phyloP scores from a whole-genome alignment of 2,329 filamentous ascomycete genomes.

The Ascochyta koolunga region DNA sequence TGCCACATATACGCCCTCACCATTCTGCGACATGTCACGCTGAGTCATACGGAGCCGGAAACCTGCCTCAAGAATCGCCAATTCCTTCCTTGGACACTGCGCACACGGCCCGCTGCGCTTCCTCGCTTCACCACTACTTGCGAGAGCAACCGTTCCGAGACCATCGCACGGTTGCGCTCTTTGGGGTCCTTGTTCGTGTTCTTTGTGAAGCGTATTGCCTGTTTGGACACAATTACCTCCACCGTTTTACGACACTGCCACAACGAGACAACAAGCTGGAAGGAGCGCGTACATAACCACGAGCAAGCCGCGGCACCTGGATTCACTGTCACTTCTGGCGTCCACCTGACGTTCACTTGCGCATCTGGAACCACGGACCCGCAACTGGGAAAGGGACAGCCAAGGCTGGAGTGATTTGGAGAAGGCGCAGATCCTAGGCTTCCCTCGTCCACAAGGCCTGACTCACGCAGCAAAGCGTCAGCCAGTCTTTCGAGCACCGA shows the following conservation, averaged over 20 bases:
- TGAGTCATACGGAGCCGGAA: background rate
- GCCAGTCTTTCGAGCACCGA: background rate
- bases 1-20: background rate
- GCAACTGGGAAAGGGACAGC: constrained; percentile 2
- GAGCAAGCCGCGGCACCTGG: constrained; percentile 1
- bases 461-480: background rate
- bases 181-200: constrained; percentile 5
- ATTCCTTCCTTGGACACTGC: constrained; percentile 4
- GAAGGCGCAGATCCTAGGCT: background rate
- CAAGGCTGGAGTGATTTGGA: constrained; percentile 4
- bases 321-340: background rate
- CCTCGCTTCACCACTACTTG: background rate
- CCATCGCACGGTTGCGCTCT: constrained; percentile 1
- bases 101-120: constrained; percentile 2
- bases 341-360: background rate
- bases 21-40: constrained; percentile 2
- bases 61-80: background rate
- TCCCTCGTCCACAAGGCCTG: constrained; percentile 8
- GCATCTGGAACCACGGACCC: background rate
- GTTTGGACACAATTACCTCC: constrained; percentile 22
- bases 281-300: constrained; percentile 19
- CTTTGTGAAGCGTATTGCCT: constrained; percentile 22
- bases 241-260: constrained; percentile 21
- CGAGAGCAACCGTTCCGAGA: constrained; percentile 1
- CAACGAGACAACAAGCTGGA: constrained; percentile 23